Percentiles rank a stretch among this genome's conserved stretches.
These are phyloP conservation scores for Ricinus communis DNA, from an alignment of 345 rosid genomes.

Conservation along the genomic window DNA sequence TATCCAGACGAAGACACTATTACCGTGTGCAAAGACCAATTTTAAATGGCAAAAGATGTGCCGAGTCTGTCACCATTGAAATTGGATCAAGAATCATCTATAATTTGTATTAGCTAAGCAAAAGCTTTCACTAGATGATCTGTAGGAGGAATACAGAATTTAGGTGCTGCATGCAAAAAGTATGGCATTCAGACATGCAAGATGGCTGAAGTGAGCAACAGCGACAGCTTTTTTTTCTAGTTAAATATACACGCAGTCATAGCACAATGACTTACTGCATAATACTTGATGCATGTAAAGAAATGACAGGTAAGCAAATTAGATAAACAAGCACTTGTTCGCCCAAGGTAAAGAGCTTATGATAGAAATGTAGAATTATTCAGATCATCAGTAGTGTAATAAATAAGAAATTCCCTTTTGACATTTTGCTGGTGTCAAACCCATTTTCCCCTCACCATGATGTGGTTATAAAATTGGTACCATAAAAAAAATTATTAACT, in stretches of 20 bases:
- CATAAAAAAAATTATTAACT: background rate
- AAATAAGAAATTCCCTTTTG: background rate
- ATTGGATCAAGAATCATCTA: too few species aligned
- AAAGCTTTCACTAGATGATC: background rate
- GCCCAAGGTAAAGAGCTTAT: background rate
- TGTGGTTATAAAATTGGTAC: background rate
- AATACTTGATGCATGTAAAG: background rate
- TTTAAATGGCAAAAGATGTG: background rate
- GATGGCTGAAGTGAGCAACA: background rate
- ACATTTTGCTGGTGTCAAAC: background rate
- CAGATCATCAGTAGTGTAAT: background rate
- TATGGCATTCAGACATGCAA: background rate
- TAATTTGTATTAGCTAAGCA: background rate
- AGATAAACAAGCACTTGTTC: background rate
- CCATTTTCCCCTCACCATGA: background rate
- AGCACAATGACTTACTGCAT: too few species aligned
- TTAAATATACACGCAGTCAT: too few species aligned
- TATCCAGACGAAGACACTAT: too few species aligned
- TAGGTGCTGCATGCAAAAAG: slow-evolving; percentile 1
- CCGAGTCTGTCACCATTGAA: background rate
- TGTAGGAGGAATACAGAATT: background rate
- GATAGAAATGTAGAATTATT: background rate
- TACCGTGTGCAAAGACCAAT: too few species aligned
- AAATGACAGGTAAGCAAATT: background rate
- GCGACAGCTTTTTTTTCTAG: too few species aligned